Base-by-base conservation (phyloP, 352 stramenopile species). In the Phytopythium boreale region DNA sequence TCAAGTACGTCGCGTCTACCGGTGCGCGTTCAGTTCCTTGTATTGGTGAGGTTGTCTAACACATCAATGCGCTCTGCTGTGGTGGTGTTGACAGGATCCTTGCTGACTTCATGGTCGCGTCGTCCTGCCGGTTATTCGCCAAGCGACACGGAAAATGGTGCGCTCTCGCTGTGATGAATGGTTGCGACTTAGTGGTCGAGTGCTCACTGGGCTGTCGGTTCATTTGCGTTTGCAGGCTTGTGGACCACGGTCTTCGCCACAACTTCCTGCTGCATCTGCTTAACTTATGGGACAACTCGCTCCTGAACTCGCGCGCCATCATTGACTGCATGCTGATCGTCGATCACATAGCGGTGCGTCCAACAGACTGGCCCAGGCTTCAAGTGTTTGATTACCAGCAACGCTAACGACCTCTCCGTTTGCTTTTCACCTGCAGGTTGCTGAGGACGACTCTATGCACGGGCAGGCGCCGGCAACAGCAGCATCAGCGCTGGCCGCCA, bases 281-380 rank as follows among this genome's bases (percentile, higher is more conserved):
- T 73, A 94, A 96, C 76, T 82, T 96, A 71, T 96, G 86, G 86
- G 88, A 96, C 76, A 95, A 95, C 67, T 95, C 86, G 64, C 72
- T 96, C 53, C 68, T 96, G 46, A 91, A 93, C 67, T 86, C 84
- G 63, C 80, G 83, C 43, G 80, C 86, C 43, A 95, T 96, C 65
- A 90, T 93, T 50, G 87, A 93, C 72, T 95, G 86, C 72, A 92
- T 95, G 80, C 68, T 92, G 62, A 92, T 95, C 66, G 84, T 94
- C 37, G 84, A 95, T 63, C 79, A 90, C 68, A 72, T 72, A 36
- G 61, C 76, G 67, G 79, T 88, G 59, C 61, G 67, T 41, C 39
- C 15, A 15, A 50, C 43, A 8, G n/a, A n/a, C n/a, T n/a, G n/a
- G n/a, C n/a, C n/a, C n/a, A n/a, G 19, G 41, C 31, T 8, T 51